A percentile compares a stretch with the other conserved stretches of the same genome.
These are phyloP conservation scores for Rhizopus stolonifer DNA, from an alignment of 371 early-diverging fungal genomes.

Conservation along the genomic window DNA sequence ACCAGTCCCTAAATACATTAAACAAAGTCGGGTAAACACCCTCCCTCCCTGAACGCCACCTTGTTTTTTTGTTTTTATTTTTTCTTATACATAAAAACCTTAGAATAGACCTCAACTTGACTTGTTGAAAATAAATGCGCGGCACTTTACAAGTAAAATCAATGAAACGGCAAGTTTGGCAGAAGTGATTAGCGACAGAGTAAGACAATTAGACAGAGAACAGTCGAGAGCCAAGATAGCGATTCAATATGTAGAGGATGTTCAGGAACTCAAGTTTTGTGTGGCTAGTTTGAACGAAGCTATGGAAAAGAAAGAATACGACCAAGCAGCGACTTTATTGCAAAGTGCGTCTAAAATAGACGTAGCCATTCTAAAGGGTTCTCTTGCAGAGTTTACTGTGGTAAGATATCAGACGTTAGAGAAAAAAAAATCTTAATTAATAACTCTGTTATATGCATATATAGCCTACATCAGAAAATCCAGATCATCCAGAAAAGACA, in stretches of 20 bases:
- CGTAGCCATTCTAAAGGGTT: conserved; percentile 62
- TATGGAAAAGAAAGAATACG: conserved; percentile 68
- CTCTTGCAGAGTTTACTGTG: conserved; percentile 69
- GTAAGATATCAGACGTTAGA: conserved; percentile 24
- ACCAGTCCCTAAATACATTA: conserved; percentile 30
- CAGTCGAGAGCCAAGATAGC: conserved; percentile 74
- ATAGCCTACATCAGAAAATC: conserved; percentile 61
- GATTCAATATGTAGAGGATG: conserved; percentile 68
- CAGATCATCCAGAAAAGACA: conserved; percentile 65
- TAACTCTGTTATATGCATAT: background rate
- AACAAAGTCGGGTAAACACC: conserved; percentile 50
- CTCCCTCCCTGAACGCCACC: background rate
- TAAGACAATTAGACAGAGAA: conserved; percentile 80
- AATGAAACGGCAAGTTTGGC: conserved; percentile 71
- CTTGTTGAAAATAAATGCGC: conserved; percentile 49
- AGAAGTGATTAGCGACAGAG: conserved; percentile 79
- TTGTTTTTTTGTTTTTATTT: too few relatives aligned
- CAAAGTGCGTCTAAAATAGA: conserved; percentile 69
- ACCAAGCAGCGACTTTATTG: conserved; percentile 72
- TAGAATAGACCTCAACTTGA: conserved; percentile 62
- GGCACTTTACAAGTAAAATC: conserved; percentile 59
- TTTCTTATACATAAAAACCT: background rate
- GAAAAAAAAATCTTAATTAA: too few relatives aligned
- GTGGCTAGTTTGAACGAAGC: conserved; percentile 74
- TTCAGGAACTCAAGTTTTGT: conserved; percentile 75